Evolutionary conservation across 805 yeast genomes (phyloP).

Genomic region (Yarrowia sp.): DNA sequence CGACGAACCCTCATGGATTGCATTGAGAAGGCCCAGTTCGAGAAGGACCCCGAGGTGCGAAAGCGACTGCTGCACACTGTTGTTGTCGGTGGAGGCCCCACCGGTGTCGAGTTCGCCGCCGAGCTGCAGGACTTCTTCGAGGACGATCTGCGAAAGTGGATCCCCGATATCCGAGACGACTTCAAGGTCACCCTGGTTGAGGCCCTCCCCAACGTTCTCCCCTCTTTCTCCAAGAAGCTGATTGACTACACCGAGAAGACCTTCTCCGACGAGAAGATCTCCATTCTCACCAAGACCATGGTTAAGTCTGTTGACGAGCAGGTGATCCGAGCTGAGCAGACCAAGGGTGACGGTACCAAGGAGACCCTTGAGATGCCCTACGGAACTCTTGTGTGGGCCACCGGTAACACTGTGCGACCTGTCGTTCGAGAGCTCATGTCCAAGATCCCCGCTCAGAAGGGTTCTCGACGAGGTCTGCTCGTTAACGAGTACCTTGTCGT

Average conservation of each 20-base stretch:
- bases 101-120: conserved; percentile 98
- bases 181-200: conserved; percentile 85
- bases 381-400: conserved; percentile 96
- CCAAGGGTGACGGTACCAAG: conserved; percentile 69
- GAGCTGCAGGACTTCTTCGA: conserved; percentile 93
- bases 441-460: conserved; percentile 71
- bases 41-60: conserved; percentile 76
- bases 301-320: conserved; percentile 82
- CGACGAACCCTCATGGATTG: conserved; percentile 83
- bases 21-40: conserved; percentile 87
- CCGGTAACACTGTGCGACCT: conserved; percentile 91
- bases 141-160: conserved; percentile 88
- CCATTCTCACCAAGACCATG: conserved; percentile 82
- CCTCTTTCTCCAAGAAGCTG: conserved; percentile 54
- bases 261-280: conserved; percentile 70
- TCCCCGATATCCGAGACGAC: conserved; percentile 83
- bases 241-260: conserved; percentile 78
- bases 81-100: conserved; percentile 98
- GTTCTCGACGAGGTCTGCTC: conserved; percentile 88
- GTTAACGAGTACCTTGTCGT: conserved; percentile 83
- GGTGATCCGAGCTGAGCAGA: conserved; percentile 72
- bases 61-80: conserved; percentile 84
- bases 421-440: conserved; percentile 70
- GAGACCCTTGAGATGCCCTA: conserved; percentile 74
- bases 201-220: conserved; percentile 87